Evolutionary conservation across 768 basidiomycete genomes (phyloP), one percentile per base, ranked within the genome.

Genomic region (Exidia glandulosa): DNA sequence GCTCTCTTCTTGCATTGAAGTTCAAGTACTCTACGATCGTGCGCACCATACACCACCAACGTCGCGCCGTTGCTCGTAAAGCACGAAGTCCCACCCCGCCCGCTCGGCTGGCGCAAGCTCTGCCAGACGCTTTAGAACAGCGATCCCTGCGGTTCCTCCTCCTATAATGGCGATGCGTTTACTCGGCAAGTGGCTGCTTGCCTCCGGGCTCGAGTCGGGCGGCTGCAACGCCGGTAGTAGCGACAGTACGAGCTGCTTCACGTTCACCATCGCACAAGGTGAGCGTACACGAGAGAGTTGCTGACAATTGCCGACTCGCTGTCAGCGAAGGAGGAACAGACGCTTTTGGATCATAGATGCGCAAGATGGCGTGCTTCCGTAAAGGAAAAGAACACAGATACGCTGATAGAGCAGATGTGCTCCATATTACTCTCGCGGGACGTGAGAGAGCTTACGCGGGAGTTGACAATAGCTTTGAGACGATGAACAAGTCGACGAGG

Each of bases 161-260:
- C 84, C 84, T 19, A 85, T 72, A 56, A 85, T 76, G 6, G 78
- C 82, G 57, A 85, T 78, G 3, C 76, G 76, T 68, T 81, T 83
- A 1, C 65, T 60, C 47, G 65, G 61, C n/a, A n/a, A n/a, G 41
- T 23, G 10, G 12, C 12, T 12, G 12, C 19, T 10, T 14, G 6
- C 41, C 6, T 45, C 41, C 19, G 16, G 41, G 0, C 16, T 16
- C 7, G 34, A 36, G 7, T 36, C n/a, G n/a, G n/a, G 41, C 19
- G 41, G 23, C 41, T 45, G 41, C 41, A 45, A 19, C 41, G 19
- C 41, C n/a, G n/a, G n/a, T 6, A 45, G 41, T 23, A 23, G 19
- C 16, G 41, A 45, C 12, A 45, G 41, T 10, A 45, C 41, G 19
- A 45, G 41, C 41, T 45, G 41, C 41, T 45, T 45, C 41, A 45